Evolutionary conservation across 1,284 basidiomycete genomes (phyloP).

Genomic region (Takashimella koratensis): DNA sequence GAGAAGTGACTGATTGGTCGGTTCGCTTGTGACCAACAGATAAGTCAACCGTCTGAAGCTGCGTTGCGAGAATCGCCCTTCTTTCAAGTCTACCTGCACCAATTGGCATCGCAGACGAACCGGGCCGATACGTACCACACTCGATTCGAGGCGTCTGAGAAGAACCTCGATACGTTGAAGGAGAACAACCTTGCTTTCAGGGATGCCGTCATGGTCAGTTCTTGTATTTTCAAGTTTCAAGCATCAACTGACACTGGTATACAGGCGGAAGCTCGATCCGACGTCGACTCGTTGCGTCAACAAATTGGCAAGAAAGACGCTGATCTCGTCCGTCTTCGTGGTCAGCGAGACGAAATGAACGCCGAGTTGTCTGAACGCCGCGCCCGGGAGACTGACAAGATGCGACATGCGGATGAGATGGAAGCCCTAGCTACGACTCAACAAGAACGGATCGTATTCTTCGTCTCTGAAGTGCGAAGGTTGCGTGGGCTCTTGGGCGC

Average conservation of each 20-base stretch:
- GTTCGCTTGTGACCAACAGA: conserved; percentile 16
- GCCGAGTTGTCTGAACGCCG: conserved; percentile 71
- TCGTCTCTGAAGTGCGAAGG: conserved; percentile 71
- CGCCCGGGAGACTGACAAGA: conserved; percentile 62
- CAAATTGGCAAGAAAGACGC: conserved; percentile 59
- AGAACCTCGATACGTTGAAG: conserved; percentile 34
- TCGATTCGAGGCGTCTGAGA: conserved; percentile 30
- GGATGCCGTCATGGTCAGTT: conserved; percentile 26
- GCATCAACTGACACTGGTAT: background rate
- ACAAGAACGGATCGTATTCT: conserved; percentile 69
- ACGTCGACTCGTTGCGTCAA: conserved; percentile 36
- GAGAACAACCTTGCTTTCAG: conserved; percentile 39
- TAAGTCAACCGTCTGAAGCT: conserved; percentile 34
- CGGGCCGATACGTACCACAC: conserved; percentile 33
- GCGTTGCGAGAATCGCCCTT: conserved; percentile 38
- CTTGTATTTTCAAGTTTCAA: background rate
- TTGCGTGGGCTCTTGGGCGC: conserved; percentile 75
- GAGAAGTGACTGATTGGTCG: background rate
- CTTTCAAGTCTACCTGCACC: conserved; percentile 43
- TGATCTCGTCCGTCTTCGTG: conserved; percentile 72
- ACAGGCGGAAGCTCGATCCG: conserved; percentile 29
- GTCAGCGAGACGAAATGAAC: conserved; percentile 70
- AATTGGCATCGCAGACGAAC: conserved; percentile 28
- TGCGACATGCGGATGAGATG: conserved; percentile 64
- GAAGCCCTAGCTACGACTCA: conserved; percentile 68